A percentile compares a stretch with the other conserved stretches of the same genome.
phyloP scores from a whole-genome alignment of 2,329 filamentous ascomycete genomes.

The Aspergillus piperis region DNA sequence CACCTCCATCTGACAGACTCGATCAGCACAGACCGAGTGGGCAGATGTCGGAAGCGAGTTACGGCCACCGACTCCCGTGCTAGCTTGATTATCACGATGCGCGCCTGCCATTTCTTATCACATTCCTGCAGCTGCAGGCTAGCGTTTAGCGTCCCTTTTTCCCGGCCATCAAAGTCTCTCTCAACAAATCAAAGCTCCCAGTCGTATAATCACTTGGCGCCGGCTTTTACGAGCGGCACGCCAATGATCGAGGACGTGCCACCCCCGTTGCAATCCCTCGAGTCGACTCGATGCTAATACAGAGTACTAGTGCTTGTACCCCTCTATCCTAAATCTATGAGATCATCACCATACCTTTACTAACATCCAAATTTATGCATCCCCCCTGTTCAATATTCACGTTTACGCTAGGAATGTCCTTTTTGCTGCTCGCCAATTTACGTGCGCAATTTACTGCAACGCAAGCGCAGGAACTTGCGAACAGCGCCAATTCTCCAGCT shows the following conservation, averaged over 20 bases:
- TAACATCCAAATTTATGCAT: not conserved
- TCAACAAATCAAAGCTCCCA: slow-evolving; percentile 1
- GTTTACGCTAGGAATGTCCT: not conserved
- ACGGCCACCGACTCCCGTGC: not conserved
- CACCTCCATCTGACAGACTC: not conserved
- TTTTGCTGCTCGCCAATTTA: not conserved
- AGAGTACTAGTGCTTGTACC: not conserved
- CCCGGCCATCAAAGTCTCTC: not conserved
- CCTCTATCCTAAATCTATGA: not conserved
- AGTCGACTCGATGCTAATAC: not conserved
- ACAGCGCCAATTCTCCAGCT: not conserved
- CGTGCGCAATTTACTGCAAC: not conserved
- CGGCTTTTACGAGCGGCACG: not conserved
- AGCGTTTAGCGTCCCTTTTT: slow-evolving; percentile 10
- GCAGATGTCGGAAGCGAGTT: slow-evolving; percentile 3
- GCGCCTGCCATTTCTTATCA: slow-evolving; percentile 17
- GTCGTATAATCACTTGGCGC: slow-evolving; percentile 5
- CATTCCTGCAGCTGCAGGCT: slow-evolving; percentile 21
- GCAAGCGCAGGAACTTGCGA: not conserved
- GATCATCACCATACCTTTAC: not conserved
- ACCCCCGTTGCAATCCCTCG: not conserved
- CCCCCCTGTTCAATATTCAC: not conserved
- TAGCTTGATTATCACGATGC: slow-evolving; percentile 14
- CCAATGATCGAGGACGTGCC: not conserved
- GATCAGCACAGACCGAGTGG: slow-evolving; percentile 3